Percentiles rank a stretch among this genome's conserved stretches.
phyloP scores from a whole-genome alignment of 108 stramenopile genomes.

The Mediolabrus comicus region DNA sequence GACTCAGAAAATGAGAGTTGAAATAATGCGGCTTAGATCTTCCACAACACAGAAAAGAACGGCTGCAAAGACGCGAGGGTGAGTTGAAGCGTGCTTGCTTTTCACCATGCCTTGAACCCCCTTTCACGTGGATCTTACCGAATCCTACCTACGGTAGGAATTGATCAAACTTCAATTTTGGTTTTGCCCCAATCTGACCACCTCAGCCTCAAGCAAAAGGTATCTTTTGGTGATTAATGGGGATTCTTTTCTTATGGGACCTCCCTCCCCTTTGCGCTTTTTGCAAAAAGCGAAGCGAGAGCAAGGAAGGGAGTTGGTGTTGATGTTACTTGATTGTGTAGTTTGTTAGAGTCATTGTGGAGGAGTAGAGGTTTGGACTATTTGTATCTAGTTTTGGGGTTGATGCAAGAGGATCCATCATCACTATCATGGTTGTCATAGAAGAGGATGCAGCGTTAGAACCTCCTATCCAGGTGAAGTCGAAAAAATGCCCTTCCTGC shows the following conservation, averaged over 20 bases:
- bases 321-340: no score
- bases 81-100: neutral
- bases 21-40: conserved; percentile 1
- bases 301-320: no score
- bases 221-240: neutral
- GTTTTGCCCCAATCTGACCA: neutral
- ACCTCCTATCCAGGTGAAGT: conserved; percentile 10
- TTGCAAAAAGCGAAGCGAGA: no score
- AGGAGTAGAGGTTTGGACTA: no score
- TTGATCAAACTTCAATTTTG: no score
- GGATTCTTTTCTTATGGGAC: no score
- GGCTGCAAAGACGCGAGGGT: conserved; percentile 3
- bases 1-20: conserved; percentile 4
- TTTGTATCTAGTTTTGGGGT: no score
- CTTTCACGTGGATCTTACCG: neutral
- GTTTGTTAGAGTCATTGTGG: no score
- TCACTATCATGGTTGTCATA: neutral
- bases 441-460: conserved; percentile 20
- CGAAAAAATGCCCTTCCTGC: neutral
- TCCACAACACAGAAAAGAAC: conserved; percentile 1
- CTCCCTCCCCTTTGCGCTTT: no score
- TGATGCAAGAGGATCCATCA: neutral
- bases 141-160: no score
- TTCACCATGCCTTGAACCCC: no score
- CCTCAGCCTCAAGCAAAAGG: neutral